Conservation (phyloP, 1,284 basidiomycete species). For the Porphyrellus sp. region DNA sequence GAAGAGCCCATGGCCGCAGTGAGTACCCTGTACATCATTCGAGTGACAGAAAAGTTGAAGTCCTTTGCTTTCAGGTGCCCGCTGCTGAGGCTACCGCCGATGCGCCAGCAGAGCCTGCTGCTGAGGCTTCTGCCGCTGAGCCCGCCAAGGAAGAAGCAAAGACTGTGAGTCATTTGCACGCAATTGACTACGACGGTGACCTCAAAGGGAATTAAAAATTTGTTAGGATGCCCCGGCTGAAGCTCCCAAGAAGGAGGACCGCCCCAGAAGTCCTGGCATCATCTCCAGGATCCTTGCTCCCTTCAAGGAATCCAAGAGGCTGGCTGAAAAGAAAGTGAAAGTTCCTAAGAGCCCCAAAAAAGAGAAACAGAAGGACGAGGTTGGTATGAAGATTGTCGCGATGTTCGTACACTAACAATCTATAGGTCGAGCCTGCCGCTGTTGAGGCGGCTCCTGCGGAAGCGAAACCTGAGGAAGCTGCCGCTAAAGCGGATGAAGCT, state of each 20-base stretch:
- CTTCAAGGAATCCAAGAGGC: slow-evolving; percentile 50
- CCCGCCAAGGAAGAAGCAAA: slow-evolving; percentile 57
- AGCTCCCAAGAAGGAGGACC: slow-evolving; percentile 62
- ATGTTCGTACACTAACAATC: not conserved
- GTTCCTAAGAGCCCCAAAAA: slow-evolving; percentile 47
- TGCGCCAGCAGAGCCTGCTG: slow-evolving; percentile 39
- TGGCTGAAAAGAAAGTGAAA: slow-evolving; percentile 53
- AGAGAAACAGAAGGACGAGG: slow-evolving; percentile 77
- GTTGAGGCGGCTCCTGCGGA: slow-evolving; percentile 38
- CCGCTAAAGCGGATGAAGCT: slow-evolving; percentile 43
- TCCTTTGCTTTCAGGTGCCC: slow-evolving; percentile 32
- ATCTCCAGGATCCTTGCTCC: slow-evolving; percentile 69
- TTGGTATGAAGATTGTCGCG: slow-evolving; percentile 19
- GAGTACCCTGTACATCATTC: not conserved
- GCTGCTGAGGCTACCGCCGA: slow-evolving; percentile 30
- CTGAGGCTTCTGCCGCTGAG: slow-evolving; percentile 37
- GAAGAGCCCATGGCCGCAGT: slow-evolving; percentile 50
- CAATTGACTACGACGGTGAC: not conserved
- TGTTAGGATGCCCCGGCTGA: slow-evolving; percentile 43
- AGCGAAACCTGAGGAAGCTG: slow-evolving; percentile 37
- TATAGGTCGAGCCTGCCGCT: slow-evolving; percentile 25
- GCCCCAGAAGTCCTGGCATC: slow-evolving; percentile 73
- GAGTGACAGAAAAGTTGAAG: not conserved
- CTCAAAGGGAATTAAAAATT: not conserved
- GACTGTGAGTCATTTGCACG: slow-evolving; percentile 41